Percentiles rank a stretch among this genome's conserved stretches.
phyloP scores from a whole-genome alignment of 2,329 filamentous ascomycete species.

The Fusarium aywerte region DNA sequence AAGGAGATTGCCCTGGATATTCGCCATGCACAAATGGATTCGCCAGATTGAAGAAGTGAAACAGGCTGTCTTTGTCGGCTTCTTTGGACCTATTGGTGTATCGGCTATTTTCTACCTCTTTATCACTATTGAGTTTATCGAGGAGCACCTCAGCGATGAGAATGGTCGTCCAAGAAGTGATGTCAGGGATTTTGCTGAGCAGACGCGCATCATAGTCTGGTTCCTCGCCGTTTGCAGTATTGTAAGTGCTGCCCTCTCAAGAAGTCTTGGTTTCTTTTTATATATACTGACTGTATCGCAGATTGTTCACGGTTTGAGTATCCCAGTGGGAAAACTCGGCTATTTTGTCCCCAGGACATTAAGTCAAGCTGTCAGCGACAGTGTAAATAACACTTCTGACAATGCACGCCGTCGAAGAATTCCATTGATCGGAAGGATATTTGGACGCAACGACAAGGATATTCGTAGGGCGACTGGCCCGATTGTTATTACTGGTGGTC shows the following conservation, averaged over 20 bases:
- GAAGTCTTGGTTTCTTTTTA: rapidly evolving
- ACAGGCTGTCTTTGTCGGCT: conserved; percentile 87
- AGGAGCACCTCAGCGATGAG: conserved; percentile 60
- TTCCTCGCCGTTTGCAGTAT: conserved; percentile 86
- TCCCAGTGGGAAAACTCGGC: conserved; percentile 77
- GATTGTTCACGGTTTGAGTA: conserved; percentile 83
- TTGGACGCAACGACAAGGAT: neutral
- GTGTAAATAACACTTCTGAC: conserved; percentile 20
- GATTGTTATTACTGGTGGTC: conserved; percentile 23
- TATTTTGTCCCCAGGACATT: conserved; percentile 72
- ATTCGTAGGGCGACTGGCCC: neutral
- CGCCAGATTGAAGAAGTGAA: conserved; percentile 79
- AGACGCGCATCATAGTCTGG: conserved; percentile 81
- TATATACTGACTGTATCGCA: conserved; percentile 7
- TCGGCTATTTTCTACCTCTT: conserved; percentile 92
- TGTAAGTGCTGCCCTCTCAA: conserved; percentile 61
- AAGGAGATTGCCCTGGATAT: conserved; percentile 80
- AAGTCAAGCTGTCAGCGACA: conserved; percentile 49
- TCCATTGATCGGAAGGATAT: conserved; percentile 34
- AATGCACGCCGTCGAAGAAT: conserved; percentile 26
- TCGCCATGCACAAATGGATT: conserved; percentile 78
- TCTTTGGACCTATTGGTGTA: conserved; percentile 93
- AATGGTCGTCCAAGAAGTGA: conserved; percentile 56
- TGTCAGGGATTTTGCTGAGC: conserved; percentile 70
- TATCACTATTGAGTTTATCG: conserved; percentile 79